Evolutionary conservation across 495 filamentous ascomycete genomes (phyloP), one percentile per base, ranked within the genome.

Genomic region (Cryomyces minteri): DNA sequence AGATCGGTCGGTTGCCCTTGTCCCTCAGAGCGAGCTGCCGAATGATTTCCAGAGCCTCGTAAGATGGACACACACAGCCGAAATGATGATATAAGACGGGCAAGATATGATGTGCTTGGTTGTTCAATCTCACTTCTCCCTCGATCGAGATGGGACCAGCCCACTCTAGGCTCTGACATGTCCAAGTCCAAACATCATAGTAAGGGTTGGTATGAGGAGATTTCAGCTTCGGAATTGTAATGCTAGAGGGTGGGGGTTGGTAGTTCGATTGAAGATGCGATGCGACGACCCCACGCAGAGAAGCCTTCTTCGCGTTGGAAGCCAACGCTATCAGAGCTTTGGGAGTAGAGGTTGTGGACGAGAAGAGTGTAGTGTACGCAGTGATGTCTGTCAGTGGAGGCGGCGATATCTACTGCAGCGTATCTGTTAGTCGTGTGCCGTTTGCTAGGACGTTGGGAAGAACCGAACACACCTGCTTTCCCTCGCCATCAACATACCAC

Each of bases 21-120:
- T 42, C 46, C 6, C 1, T 31, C 6, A 31, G 46, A 5, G 64
- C 52, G 6, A 74, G 43, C n/a, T 62, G 51, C n/a, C 58, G 57
- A 29, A 81, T 64, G 7, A 74, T 52, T 30, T 52, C 48, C 14
- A 81, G 58, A 0, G 64, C 62, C 44, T 76, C 69, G 61, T 74
- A 71, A 14, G 62, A 64, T 2, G 76, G 76, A 9, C 68, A 66
- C 5, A 69, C 67, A 62, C 76, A 80, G 33, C 72, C 73, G 58
- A 79, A 79, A 56, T 80, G 76, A 58, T 80, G 76, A 65, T 77
- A 78, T 28, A 79, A 55, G n/a, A 80, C 55, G 5, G 76, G 74
- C 1, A 79, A 63, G 3, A 77, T 57, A 50, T 71, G 72, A 51
- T 80, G 75, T 29, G 62, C 60, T 18, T 54, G 60, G 31, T 61